phyloP scores from a whole-genome alignment of 257 asterid species.

The Lycium barbarum region DNA sequence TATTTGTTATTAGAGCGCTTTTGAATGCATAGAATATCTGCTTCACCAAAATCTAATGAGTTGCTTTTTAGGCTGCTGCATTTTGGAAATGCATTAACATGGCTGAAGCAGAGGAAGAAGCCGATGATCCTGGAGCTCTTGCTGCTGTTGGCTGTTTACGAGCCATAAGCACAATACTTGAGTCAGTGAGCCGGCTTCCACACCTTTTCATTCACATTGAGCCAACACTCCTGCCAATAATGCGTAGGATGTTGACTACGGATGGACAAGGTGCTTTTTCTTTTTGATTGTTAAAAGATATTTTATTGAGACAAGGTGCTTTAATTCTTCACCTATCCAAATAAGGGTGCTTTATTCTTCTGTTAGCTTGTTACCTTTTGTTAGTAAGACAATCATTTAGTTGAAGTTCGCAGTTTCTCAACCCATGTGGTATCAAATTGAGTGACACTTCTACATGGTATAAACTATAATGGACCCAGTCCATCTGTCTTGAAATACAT shows the following conservation, averaged over 20 bases:
- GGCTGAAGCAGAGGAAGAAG: constrained; percentile 95
- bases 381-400: neutral
- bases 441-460: neutral
- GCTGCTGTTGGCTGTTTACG: constrained; percentile 99
- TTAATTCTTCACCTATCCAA: constrained; percentile 4
- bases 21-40: constrained; percentile 9
- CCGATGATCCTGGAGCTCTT: constrained; percentile 97
- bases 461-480: neutral
- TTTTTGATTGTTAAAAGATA: neutral
- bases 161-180: constrained; percentile 98
- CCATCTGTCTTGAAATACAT: neutral
- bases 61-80: constrained; percentile 79
- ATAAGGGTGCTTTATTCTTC: constrained; percentile 52
- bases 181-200: constrained; percentile 92
- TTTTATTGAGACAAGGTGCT: neutral
- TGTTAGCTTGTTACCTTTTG: constrained; percentile 9
- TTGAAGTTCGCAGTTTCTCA: constrained; percentile 11
- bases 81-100: constrained; percentile 97
- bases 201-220: constrained; percentile 84
- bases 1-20: constrained; percentile 25
- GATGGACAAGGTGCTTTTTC: constrained; percentile 85
- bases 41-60: constrained; percentile 8
- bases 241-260: constrained; percentile 94
- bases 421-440: neutral
- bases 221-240: constrained; percentile 90